Conservation (phyloP, 257 asterid genomes). For the Gentiana straminea region DNA sequence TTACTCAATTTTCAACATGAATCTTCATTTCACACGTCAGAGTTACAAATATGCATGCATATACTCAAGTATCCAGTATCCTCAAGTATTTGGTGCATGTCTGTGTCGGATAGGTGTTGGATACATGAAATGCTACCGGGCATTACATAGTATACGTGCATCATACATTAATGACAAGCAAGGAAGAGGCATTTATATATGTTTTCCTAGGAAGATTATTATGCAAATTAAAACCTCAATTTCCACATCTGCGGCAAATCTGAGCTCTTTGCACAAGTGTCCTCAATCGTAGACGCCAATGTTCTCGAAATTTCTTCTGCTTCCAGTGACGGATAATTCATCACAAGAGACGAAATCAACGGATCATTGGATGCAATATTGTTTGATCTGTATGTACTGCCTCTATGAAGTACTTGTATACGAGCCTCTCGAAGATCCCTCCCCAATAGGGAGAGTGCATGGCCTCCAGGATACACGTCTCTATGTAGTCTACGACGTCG, state of each 20-base stretch:
- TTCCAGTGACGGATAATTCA: constrained; percentile 52
- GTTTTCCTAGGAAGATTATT: background rate
- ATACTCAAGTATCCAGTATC: too few relatives aligned
- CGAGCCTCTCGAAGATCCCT: constrained; percentile 87
- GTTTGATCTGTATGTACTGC: constrained; percentile 37
- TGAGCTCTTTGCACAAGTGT: constrained; percentile 24
- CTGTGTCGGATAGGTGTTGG: too few relatives aligned
- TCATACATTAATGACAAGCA: too few relatives aligned
- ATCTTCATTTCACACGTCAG: too few relatives aligned
- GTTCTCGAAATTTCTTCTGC: constrained; percentile 65
- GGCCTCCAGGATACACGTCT: constrained; percentile 56
- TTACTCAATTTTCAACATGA: too few relatives aligned
- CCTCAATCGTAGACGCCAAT: constrained; percentile 54
- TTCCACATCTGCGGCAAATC: constrained; percentile 43
- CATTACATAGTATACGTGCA: too few relatives aligned
- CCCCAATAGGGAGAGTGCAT: constrained; percentile 62
- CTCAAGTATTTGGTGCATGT: too few relatives aligned
- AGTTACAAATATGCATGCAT: too few relatives aligned
- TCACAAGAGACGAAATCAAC: constrained; percentile 50
- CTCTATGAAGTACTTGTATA: constrained; percentile 71
- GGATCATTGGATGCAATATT: constrained; percentile 43
- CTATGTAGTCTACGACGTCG: constrained; percentile 61
- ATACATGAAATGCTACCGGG: too few relatives aligned
- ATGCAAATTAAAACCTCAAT: constrained; percentile 49
- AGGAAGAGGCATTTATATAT: background rate